Percentiles rank a stretch among this genome's conserved stretches.
Conservation (phyloP, 2,329 filamentous ascomycete species). For the Magnaporthiopsis rhizophila region DNA sequence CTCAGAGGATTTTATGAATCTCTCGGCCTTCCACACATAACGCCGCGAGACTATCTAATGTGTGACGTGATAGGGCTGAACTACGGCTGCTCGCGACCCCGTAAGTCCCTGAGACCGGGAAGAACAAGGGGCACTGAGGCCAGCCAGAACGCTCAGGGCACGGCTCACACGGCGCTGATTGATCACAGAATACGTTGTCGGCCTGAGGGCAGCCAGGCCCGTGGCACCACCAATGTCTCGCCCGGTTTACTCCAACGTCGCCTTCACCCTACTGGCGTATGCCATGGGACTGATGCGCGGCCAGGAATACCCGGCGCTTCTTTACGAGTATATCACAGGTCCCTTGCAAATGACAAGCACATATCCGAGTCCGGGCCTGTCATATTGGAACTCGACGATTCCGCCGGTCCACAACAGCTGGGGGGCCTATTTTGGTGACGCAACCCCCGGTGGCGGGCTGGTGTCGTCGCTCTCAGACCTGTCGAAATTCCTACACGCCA, state of each 20-base stretch:
- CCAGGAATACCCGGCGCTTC: neutral
- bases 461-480: slow-evolving; percentile 16
- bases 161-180: neutral
- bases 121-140: neutral
- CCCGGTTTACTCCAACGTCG: slow-evolving; percentile 4
- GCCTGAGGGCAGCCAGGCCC: neutral
- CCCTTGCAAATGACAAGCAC: neutral
- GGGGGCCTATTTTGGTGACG: slow-evolving; percentile 14
- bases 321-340: slow-evolving; percentile 3
- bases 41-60: neutral
- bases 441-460: slow-evolving; percentile 16
- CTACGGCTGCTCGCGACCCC: slow-evolving; percentile 1
- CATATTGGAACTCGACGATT: slow-evolving; percentile 8
- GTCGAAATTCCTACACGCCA: slow-evolving; percentile 13
- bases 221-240: neutral
- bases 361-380: neutral
- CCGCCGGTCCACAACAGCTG: slow-evolving; percentile 15
- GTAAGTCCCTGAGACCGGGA: neutral
- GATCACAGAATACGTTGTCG: neutral
- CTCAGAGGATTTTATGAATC: neutral
- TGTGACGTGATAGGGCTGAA: slow-evolving; percentile 3
- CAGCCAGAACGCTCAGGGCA: no score
- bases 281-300: neutral
- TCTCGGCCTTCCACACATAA: neutral
- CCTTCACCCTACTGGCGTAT: slow-evolving; percentile 1